These are phyloP conservation scores for Cladophialophora bantiana DNA, from an alignment of 2,329 filamentous ascomycete genomes.

Conservation along the genomic window DNA sequence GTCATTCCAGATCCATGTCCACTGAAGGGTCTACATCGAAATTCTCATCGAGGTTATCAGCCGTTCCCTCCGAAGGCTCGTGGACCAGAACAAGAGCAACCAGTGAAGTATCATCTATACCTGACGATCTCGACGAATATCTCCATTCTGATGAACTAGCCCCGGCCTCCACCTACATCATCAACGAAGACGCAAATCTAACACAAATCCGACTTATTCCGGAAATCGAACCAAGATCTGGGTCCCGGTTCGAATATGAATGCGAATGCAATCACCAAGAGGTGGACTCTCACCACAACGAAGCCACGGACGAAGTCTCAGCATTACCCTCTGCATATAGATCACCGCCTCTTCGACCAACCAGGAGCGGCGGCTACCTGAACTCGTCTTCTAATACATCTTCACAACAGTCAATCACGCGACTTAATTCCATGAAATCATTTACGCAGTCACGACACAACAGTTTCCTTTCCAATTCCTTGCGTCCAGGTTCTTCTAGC, in stretches of 20 bases:
- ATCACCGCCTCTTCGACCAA: conserved; percentile 34
- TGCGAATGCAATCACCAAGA: conserved; percentile 5
- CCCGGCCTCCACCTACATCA: conserved; percentile 35
- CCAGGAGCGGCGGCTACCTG: conserved; percentile 31
- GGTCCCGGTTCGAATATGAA: conserved; percentile 24
- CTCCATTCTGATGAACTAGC: conserved; percentile 35
- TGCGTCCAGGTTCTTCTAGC: conserved; percentile 49
- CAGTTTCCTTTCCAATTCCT: conserved; percentile 42
- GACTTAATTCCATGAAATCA: conserved; percentile 39
- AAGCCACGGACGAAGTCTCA: conserved; percentile 41
- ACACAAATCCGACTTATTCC: conserved; percentile 38
- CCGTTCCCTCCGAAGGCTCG: conserved; percentile 52
- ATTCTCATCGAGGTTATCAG: conserved; percentile 54
- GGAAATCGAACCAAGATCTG: conserved; percentile 25
- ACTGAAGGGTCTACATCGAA: conserved; percentile 45
- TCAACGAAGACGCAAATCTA: conserved; percentile 34
- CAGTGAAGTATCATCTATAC: conserved; percentile 28
- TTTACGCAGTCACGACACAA: conserved; percentile 42
- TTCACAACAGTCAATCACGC: conserved; percentile 24
- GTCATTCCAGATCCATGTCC: conserved; percentile 45
- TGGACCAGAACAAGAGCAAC: conserved; percentile 45
- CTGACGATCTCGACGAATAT: conserved; percentile 37
- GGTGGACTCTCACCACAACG: conserved; percentile 26
- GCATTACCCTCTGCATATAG: conserved; percentile 37
- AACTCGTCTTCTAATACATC: conserved; percentile 30